A percentile compares a stretch with the other conserved stretches of the same genome.
Conservation (phyloP, 768 basidiomycete species). For the Suillus discolor region DNA sequence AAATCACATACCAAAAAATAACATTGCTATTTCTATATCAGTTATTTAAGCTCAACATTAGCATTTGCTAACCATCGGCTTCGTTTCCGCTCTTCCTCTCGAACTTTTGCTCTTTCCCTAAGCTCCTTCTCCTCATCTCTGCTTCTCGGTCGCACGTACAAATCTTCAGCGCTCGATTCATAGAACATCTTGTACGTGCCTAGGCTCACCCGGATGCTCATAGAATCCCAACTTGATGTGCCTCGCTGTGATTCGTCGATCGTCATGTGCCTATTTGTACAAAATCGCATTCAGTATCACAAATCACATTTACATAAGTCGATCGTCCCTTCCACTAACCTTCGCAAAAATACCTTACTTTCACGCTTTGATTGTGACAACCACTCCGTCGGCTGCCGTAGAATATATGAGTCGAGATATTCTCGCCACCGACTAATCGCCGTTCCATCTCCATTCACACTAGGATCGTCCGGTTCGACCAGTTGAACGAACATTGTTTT, state of each 20-base stretch:
- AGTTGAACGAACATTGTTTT: conserved; percentile 64
- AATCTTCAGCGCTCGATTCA: conserved; percentile 66
- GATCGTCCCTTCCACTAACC: conserved; percentile 43
- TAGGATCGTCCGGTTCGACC: conserved; percentile 64
- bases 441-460: conserved; percentile 55
- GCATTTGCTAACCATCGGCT: conserved; percentile 34
- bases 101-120: conserved; percentile 41
- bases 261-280: conserved; percentile 55
- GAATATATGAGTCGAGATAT: conserved; percentile 74
- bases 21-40: neutral
- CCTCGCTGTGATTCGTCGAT: conserved; percentile 29
- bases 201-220: conserved; percentile 54
- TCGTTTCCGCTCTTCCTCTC: conserved; percentile 61
- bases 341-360: conserved; percentile 55
- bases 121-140: conserved; percentile 37
- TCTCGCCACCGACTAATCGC: conserved; percentile 65
- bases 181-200: conserved; percentile 72
- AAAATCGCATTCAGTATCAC: conserved; percentile 28
- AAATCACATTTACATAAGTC: conserved; percentile 15
- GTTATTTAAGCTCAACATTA: neutral
- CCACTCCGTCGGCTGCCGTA: conserved; percentile 76
- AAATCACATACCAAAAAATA: neutral
- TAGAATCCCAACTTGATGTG: conserved; percentile 19
- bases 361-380: conserved; percentile 41
- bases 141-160: conserved; percentile 41